These are phyloP conservation scores for Picochlorum sp. DNA, from an alignment of 139 green algal species.

Conservation along the genomic window DNA sequence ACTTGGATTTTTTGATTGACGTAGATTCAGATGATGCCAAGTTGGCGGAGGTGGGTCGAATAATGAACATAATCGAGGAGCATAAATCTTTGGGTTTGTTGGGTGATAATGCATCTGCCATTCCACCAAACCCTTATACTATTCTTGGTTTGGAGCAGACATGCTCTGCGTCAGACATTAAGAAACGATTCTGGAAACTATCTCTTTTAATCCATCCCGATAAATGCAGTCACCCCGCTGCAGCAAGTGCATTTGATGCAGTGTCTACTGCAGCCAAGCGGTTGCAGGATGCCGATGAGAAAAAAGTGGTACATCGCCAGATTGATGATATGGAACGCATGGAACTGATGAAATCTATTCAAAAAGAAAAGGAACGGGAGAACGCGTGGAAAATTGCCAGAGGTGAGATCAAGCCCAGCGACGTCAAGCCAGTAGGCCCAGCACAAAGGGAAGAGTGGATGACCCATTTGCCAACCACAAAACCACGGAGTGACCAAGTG, in stretches of 20 bases:
- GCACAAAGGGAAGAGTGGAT: conserved; percentile 62
- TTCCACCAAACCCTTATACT: conserved; percentile 45
- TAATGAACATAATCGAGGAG: conserved; percentile 35
- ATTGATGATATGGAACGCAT: conserved; percentile 13
- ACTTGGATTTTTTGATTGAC: conserved; percentile 12
- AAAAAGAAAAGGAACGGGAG: conserved; percentile 34
- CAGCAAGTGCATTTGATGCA: conserved; percentile 66
- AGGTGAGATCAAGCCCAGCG: conserved; percentile 42
- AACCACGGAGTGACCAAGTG: background rate
- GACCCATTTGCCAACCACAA: conserved; percentile 61
- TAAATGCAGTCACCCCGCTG: conserved; percentile 78
- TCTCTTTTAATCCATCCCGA: conserved; percentile 84
- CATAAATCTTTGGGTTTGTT: background rate
- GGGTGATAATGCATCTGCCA: conserved; percentile 2
- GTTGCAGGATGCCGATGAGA: conserved; percentile 42
- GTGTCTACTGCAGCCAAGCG: conserved; percentile 49
- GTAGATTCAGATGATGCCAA: conserved; percentile 33
- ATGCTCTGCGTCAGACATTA: conserved; percentile 36
- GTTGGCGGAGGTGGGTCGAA: conserved; percentile 40
- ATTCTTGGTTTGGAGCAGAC: conserved; percentile 50
- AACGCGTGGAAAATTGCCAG: conserved; percentile 27
- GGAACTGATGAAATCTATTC: conserved; percentile 36
- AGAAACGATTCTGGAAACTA: conserved; percentile 67
- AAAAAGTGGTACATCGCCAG: conserved; percentile 24
- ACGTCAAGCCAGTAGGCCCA: conserved; percentile 34